Evolutionary conservation across 75 land plant genomes (phyloP).

Genomic region (Picea glauca): DNA sequence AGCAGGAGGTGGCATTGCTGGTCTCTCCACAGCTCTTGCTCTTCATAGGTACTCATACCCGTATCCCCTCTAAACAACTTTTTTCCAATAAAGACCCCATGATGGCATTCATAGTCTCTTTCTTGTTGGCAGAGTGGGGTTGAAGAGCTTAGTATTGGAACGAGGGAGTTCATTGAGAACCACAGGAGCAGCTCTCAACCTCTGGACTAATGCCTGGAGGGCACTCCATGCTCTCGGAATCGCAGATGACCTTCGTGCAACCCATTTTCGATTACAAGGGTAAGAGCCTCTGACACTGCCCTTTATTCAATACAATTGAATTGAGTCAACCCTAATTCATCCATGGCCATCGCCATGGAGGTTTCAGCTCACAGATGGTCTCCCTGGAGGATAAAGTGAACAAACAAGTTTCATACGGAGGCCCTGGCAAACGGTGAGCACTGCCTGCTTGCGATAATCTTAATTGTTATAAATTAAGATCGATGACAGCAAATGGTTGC

Average conservation of each 20-base stretch:
- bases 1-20: slow-evolving; percentile 27
- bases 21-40: slow-evolving; percentile 34
- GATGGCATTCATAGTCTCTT: too few relatives aligned
- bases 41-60: slow-evolving; percentile 18
- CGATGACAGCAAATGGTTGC: neutral
- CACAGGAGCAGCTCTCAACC: slow-evolving; percentile 34
- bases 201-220: slow-evolving; percentile 45
- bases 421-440: neutral
- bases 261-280: too few relatives aligned
- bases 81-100: too few relatives aligned
- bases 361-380: neutral
- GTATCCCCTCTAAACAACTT: too few relatives aligned
- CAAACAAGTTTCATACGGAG: neutral
- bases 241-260: neutral
- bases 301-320: too few relatives aligned
- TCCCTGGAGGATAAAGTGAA: neutral
- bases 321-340: neutral
- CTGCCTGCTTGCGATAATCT: neutral
- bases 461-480: neutral
- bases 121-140: slow-evolving; percentile 26
- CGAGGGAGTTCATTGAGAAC: slow-evolving; percentile 23
- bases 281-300: too few relatives aligned
- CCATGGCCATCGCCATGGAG: neutral
- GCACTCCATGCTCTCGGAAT: slow-evolving; percentile 49
- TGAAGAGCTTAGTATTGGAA: slow-evolving; percentile 36